Evolutionary conservation across 2,329 filamentous ascomycete genomes (phyloP), one percentile per base, ranked within the genome.

Genomic region (Penicillium sp.): DNA sequence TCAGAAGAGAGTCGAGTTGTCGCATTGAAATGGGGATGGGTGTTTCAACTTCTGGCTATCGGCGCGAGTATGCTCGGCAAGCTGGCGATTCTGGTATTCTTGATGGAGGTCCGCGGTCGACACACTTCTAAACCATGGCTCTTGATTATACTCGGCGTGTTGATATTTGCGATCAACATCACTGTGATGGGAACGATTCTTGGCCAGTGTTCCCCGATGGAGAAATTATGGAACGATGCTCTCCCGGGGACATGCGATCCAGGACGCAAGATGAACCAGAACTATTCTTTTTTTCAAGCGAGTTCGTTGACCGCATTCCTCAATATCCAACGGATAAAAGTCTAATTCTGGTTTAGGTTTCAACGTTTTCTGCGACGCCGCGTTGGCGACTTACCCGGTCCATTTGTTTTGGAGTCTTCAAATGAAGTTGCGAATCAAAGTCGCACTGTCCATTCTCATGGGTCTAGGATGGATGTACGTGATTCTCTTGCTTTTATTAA

Each of bases 21-120:
- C 65, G 69, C 49, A 42, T 61, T 62, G 45, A 61, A 68, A 28
- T 72, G 63, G 63, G 56, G 56, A 26, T 73, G 70, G 67, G 65
- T 72, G 6, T 68, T 67, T 17, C 66, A 68, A 35, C 45, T 69
- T n/a, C 58, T 73, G 1, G 61, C 64, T n/a, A 64, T 70, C n/a
- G 58, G 65, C 17, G 63, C 70, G 1, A 68, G 64, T 45, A 63
- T 63, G 42, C 49, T 65, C 9, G 67, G 68, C 24, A 74, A 70
- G 53, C 58, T 66, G 44, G 68, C 70, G 35, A 67, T 72, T 55
- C 61, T 73, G 30, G 63, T 65, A 22, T 70, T 72, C 30, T 56
- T 72, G 24, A 22, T 71, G 5, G 66, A 67, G 44, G 65, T 72
- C 30, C 70, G 70, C 53, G 67, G 66, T 24, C 60, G 65, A 3